A percentile compares a stretch with the other conserved stretches of the same genome.
phyloP scores from a whole-genome alignment of 108 stramenopile genomes.

The Cyclostephanos tholiformis region DNA sequence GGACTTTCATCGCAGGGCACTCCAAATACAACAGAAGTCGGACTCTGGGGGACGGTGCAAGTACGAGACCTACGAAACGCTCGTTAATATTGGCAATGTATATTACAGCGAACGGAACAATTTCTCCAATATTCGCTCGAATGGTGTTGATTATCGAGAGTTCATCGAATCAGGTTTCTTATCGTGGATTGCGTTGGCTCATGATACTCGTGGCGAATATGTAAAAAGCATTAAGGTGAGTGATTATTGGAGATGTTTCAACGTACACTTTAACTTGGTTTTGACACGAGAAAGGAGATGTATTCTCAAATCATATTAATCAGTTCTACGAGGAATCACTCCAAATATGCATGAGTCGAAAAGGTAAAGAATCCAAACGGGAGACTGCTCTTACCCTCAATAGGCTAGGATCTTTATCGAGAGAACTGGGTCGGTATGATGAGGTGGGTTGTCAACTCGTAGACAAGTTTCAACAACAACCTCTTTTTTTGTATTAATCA shows the following conservation, averaged over 20 bases:
- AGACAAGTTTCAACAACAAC: not conserved
- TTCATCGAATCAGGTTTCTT: conserved; percentile 81
- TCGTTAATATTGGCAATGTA: conserved; percentile 75
- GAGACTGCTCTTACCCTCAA: conserved; percentile 71
- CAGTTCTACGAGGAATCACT: conserved; percentile 77
- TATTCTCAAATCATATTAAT: conserved; percentile 11
- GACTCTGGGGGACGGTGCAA: conserved; percentile 26
- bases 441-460: conserved; percentile 24
- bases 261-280: no score
- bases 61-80: conserved; percentile 64
- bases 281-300: no score
- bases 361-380: conserved; percentile 47
- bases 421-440: conserved; percentile 52
- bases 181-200: conserved; percentile 69
- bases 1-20: conserved; percentile 71
- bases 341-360: conserved; percentile 52
- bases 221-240: conserved; percentile 38
- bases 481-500: not conserved
- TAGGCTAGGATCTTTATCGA: conserved; percentile 64
- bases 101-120: conserved; percentile 80
- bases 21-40: conserved; percentile 66
- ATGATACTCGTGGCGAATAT: conserved; percentile 75
- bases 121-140: conserved; percentile 55
- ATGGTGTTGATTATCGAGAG: conserved; percentile 66
- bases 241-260: no score